Percentiles rank a stretch among this genome's conserved stretches.
Conservation (phyloP, 1,284 basidiomycete genomes). For the Cryptococcus sp. region DNA sequence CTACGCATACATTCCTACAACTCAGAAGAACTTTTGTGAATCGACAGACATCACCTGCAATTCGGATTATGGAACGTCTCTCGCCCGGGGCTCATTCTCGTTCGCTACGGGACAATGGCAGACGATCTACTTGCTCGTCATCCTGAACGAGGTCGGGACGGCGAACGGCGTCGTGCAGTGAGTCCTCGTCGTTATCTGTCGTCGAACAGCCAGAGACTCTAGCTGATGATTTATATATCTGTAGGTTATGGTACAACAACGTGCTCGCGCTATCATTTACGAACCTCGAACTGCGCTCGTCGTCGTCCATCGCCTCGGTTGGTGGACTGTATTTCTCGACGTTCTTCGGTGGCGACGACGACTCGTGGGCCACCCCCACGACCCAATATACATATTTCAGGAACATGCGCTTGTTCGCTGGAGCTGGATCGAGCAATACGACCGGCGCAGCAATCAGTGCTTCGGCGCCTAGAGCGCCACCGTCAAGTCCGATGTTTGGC, state of each 20-base stretch:
- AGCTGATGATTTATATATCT: background rate
- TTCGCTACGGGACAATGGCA: constrained; percentile 49
- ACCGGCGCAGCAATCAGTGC: constrained; percentile 14
- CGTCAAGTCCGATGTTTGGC: no score
- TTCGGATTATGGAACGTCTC: constrained; percentile 52
- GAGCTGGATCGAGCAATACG: constrained; percentile 33
- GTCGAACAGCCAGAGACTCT: background rate
- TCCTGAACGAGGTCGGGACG: constrained; percentile 44
- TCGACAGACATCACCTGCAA: constrained; percentile 46
- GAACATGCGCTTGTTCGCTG: constrained; percentile 46
- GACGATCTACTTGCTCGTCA: constrained; percentile 49
- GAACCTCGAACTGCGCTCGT: constrained; percentile 47
- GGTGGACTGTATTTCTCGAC: constrained; percentile 53
- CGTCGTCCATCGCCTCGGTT: constrained; percentile 32
- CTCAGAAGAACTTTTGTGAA: constrained; percentile 37
- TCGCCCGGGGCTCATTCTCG: constrained; percentile 48
- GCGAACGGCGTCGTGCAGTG: constrained; percentile 48
- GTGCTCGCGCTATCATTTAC: constrained; percentile 42
- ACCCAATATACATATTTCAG: constrained; percentile 49
- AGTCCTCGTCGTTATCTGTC: constrained; percentile 13
- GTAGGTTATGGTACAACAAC: constrained; percentile 49
- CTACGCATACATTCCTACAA: constrained; percentile 53
- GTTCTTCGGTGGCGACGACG: constrained; percentile 53
- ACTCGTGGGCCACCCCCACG: constrained; percentile 47
- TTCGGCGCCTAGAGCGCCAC: background rate